A percentile compares a stretch with the other conserved stretches of the same genome.
phyloP scores from a whole-genome alignment of 2,329 filamentous ascomycete species.

The Helotiales sp. region DNA sequence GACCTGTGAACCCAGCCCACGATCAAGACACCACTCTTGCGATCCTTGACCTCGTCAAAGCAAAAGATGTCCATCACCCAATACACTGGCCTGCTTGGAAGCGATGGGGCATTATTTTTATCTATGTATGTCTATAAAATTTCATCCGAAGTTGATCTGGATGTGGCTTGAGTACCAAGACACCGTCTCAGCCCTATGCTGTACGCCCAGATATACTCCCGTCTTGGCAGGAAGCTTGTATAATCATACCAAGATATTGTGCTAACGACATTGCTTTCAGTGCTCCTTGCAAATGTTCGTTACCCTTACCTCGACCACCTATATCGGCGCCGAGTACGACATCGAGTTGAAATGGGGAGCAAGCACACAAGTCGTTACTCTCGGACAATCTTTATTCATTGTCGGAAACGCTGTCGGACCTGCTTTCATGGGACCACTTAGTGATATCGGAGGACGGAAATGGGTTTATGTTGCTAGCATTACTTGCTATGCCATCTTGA shows the following conservation, averaged over 20 bases:
- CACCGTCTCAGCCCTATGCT: neutral
- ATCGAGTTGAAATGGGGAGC: slow-evolving; percentile 40
- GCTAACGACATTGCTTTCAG: neutral
- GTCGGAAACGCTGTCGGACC: slow-evolving; percentile 43
- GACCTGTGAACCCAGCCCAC: slow-evolving; percentile 6
- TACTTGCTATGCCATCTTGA: slow-evolving; percentile 47
- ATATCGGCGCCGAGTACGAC: slow-evolving; percentile 40
- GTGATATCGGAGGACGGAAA: slow-evolving; percentile 44
- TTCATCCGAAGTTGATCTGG: neutral
- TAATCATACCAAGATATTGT: neutral
- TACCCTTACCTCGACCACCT: slow-evolving; percentile 40
- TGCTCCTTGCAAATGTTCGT: slow-evolving; percentile 39
- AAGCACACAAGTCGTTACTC: slow-evolving; percentile 38
- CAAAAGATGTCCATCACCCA: slow-evolving; percentile 30
- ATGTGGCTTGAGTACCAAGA: neutral
- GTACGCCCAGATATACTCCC: no score
- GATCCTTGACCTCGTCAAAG: slow-evolving; percentile 28
- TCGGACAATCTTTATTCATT: slow-evolving; percentile 45
- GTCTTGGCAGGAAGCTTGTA: neutral
- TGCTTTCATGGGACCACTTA: slow-evolving; percentile 42
- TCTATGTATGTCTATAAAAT: slow-evolving; percentile 14
- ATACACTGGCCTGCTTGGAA: slow-evolving; percentile 32
- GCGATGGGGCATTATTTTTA: slow-evolving; percentile 24
- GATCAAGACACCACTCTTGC: slow-evolving; percentile 21
- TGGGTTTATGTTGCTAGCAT: slow-evolving; percentile 49